These are phyloP conservation scores for Coniochaeta prunicola DNA, from an alignment of 2,329 filamentous ascomycete species.

Conservation along the genomic window DNA sequence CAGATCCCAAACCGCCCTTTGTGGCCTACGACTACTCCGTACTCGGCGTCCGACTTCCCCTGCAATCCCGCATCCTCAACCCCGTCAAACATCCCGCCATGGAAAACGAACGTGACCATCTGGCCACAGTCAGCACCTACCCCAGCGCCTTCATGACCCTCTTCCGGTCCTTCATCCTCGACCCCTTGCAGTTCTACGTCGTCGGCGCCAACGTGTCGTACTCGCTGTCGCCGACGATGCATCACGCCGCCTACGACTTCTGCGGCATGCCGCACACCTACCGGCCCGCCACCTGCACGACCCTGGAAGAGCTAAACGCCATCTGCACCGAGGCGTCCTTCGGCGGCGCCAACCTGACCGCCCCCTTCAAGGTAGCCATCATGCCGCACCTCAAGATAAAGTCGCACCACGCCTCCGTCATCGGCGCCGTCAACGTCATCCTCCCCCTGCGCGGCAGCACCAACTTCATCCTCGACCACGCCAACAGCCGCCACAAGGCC, in stretches of 20 bases:
- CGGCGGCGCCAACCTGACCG: conserved; percentile 59
- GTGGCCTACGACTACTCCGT: conserved; percentile 38
- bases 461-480: conserved; percentile 43
- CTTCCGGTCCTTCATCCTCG: conserved; percentile 53
- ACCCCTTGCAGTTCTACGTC: conserved; percentile 62
- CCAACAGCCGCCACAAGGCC: conserved; percentile 50
- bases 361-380: conserved; percentile 65
- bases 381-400: conserved; percentile 57
- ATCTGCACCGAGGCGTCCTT: conserved; percentile 54
- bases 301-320: conserved; percentile 52
- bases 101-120: conserved; percentile 31
- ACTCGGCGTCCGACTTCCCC: conserved; percentile 31
- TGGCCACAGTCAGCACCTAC: conserved; percentile 44
- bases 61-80: conserved; percentile 42
- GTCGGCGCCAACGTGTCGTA: conserved; percentile 62
- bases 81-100: conserved; percentile 40
- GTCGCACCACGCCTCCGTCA: conserved; percentile 61
- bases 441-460: conserved; percentile 54
- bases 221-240: conserved; percentile 67
- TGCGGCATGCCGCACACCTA: conserved; percentile 64
- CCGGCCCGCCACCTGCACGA: conserved; percentile 49
- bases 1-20: conserved; percentile 41
- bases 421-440: conserved; percentile 66
- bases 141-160: conserved; percentile 50
- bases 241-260: conserved; percentile 58